A percentile compares a stretch with the other conserved stretches of the same genome.
Conservation (phyloP, 345 rosid genomes). For the Lepidium africanum region DNA sequence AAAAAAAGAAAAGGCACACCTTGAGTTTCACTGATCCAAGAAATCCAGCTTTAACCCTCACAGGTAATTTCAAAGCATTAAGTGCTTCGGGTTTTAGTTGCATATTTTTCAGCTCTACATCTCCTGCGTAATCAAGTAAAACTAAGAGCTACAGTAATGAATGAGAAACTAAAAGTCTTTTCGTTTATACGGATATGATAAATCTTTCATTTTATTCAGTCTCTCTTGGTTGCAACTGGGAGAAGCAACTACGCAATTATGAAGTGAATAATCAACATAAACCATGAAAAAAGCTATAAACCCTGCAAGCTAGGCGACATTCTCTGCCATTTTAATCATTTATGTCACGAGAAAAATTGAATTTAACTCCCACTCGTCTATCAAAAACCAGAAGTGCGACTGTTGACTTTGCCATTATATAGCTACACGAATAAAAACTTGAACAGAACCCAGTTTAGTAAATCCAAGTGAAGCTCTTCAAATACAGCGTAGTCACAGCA, state of each 20-base stretch:
- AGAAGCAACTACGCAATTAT: neutral
- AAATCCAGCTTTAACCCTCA: conserved; percentile 96
- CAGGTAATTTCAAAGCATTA: conserved; percentile 91
- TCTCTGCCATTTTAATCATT: neutral
- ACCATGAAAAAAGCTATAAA: conserved; percentile 6
- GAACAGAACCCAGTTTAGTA: neutral
- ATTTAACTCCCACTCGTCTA: neutral
- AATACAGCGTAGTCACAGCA: neutral
- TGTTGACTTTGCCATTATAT: neutral
- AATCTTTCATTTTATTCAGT: neutral
- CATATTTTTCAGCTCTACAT: conserved; percentile 95
- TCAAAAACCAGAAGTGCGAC: neutral
- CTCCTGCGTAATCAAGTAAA: conserved; percentile 40
- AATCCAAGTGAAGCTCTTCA: neutral
- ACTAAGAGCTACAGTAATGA: neutral
- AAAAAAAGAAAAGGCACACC: conserved; percentile 41
- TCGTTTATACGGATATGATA: neutral
- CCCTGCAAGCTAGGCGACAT: neutral
- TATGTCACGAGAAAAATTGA: neutral
- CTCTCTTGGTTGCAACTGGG: neutral
- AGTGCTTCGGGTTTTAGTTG: conserved; percentile 98
- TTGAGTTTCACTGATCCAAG: conserved; percentile 97
- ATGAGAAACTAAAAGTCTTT: neutral
- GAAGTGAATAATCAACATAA: neutral
- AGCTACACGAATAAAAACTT: neutral